Evolutionary conservation across 352 stramenopile species (phyloP).

Genomic region (Globisporangium nagaii): DNA sequence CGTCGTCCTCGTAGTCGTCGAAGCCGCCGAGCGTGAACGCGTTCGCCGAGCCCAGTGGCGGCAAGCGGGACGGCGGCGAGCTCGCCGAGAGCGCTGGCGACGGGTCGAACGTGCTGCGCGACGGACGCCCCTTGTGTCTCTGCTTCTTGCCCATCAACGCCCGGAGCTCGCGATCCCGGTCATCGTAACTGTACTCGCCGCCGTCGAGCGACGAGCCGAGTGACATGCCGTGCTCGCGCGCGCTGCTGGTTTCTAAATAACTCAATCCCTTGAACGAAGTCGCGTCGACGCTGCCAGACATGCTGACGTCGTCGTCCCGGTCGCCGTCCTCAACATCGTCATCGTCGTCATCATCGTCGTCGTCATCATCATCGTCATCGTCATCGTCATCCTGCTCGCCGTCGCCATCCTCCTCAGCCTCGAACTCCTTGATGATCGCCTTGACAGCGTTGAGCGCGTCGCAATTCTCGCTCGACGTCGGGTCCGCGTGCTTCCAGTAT

Average conservation of each 20-base stretch:
- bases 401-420: slow-evolving; percentile 42
- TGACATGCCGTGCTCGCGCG: slow-evolving; percentile 50
- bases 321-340: slow-evolving; percentile 35
- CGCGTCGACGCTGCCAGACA: slow-evolving; percentile 43
- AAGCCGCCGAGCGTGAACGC: slow-evolving; percentile 61
- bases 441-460: slow-evolving; percentile 60
- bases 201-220: slow-evolving; percentile 45
- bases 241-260: slow-evolving; percentile 51
- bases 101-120: slow-evolving; percentile 49
- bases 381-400: slow-evolving; percentile 25
- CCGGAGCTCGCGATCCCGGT: slow-evolving; percentile 14
- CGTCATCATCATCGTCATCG: slow-evolving; percentile 38
- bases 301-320: slow-evolving; percentile 35
- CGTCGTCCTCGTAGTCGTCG: slow-evolving; percentile 50
- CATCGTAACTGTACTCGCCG: slow-evolving; percentile 36
- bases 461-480: slow-evolving; percentile 64
- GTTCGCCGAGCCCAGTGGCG: slow-evolving; percentile 39
- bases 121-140: slow-evolving; percentile 15
- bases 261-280: slow-evolving; percentile 38
- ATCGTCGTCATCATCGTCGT: slow-evolving; percentile 23
- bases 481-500: slow-evolving; percentile 91
- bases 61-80: slow-evolving; percentile 60
- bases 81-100: slow-evolving; percentile 64
- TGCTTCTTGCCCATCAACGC: slow-evolving; percentile 11
- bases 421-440: slow-evolving; percentile 49